phyloP scores from a whole-genome alignment of 2,329 filamentous ascomycete genomes.

The Coleophoma cylindrospora region DNA sequence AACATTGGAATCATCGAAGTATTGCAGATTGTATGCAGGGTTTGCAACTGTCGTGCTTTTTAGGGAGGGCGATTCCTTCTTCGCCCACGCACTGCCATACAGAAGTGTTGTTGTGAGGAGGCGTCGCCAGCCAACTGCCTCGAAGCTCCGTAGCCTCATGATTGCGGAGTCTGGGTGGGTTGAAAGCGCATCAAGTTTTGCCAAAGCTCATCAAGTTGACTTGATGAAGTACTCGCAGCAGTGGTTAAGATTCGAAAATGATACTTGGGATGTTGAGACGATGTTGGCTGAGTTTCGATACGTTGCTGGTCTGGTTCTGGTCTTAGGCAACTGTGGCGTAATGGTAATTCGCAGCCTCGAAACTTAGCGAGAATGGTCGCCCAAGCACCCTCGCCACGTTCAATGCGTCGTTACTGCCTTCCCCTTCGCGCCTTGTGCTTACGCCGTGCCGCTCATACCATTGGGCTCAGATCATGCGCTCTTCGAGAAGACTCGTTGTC shows the following conservation, averaged over 20 bases:
- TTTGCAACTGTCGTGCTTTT: constrained; percentile 58
- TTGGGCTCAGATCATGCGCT: too few species aligned
- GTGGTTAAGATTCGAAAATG: not conserved
- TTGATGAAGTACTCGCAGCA: constrained; percentile 1
- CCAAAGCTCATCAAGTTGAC: constrained; percentile 14
- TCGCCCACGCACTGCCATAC: constrained; percentile 17
- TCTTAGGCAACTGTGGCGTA: too few species aligned
- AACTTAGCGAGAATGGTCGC: too few species aligned
- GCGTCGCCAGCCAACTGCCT: constrained; percentile 21
- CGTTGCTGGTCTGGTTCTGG: too few species aligned
- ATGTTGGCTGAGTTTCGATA: too few species aligned
- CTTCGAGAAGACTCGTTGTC: too few species aligned
- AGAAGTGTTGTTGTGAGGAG: constrained; percentile 23
- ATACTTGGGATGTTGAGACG: too few species aligned
- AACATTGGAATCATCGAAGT: constrained; percentile 86
- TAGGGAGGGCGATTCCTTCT: constrained; percentile 53
- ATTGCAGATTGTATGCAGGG: constrained; percentile 65
- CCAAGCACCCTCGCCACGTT: too few species aligned
- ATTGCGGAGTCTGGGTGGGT: constrained; percentile 15
- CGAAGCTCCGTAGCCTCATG: constrained; percentile 25
- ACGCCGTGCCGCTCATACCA: too few species aligned
- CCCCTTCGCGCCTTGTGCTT: too few species aligned
- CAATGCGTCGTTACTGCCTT: too few species aligned
- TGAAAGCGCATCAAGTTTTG: constrained; percentile 25
- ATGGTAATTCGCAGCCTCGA: too few species aligned